Percentiles rank a stretch among this genome's conserved stretches.
Evolutionary conservation across 2,329 filamentous ascomycete species (phyloP).

Genomic region (Alternaria alternata): DNA sequence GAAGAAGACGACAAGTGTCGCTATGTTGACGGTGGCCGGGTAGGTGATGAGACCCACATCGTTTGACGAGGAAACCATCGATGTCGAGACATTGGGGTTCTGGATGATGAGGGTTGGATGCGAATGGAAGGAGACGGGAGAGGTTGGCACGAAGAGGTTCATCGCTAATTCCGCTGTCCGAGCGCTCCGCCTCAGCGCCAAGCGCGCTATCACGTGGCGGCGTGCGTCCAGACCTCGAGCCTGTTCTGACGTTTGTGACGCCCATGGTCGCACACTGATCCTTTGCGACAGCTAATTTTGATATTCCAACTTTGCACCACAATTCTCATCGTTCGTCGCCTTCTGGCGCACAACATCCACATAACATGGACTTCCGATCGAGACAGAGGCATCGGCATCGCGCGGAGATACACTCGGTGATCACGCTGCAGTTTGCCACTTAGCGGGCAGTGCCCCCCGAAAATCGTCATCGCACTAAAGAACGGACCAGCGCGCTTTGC

Average conservation of each 20-base stretch:
- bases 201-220: conserved; percentile 16
- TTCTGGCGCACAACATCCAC: background rate
- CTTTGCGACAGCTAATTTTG: background rate
- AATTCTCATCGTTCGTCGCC: background rate
- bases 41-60: conserved; percentile 25
- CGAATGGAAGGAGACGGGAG: conserved; percentile 3
- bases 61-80: conserved; percentile 25
- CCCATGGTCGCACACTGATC: background rate
- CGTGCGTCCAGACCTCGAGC: conserved; percentile 3
- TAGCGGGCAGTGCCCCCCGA: conserved; percentile 7
- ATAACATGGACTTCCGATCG: background rate
- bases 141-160: conserved; percentile 3
- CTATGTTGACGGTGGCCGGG: conserved; percentile 42
- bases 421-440: conserved; percentile 13
- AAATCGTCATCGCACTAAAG: conserved; percentile 9
- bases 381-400: background rate
- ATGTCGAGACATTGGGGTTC: conserved; percentile 30
- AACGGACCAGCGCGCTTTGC: background rate
- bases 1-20: conserved; percentile 45
- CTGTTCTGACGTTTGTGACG: conserved; percentile 7
- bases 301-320: background rate
- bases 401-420: conserved; percentile 4
- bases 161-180: conserved; percentile 19
- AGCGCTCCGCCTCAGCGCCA: conserved; percentile 19
- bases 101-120: conserved; percentile 5